phyloP scores from a whole-genome alignment of 2,329 filamentous ascomycete species.

The Polychaeton citri region DNA sequence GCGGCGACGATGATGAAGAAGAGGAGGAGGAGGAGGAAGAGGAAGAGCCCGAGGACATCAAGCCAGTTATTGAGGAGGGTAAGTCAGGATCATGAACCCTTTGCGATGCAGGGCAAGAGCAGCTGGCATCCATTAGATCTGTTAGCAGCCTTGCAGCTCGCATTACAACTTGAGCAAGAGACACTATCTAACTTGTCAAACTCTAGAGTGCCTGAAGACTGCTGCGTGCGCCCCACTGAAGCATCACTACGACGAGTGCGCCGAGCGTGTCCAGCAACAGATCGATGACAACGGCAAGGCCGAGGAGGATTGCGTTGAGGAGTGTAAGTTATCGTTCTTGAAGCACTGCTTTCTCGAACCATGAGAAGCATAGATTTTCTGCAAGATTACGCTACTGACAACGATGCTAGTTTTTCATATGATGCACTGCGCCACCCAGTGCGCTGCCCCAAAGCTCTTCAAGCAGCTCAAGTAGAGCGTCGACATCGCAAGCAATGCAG shows the following conservation, averaged over 20 bases:
- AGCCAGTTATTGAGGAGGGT: slow-evolving; percentile 88
- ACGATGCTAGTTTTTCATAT: slow-evolving; percentile 78
- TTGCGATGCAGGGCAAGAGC: not conserved
- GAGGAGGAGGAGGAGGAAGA: slow-evolving; percentile 74
- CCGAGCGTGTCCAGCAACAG: slow-evolving; percentile 72
- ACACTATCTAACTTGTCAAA: too few relatives aligned
- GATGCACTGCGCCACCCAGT: slow-evolving; percentile 83
- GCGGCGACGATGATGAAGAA: slow-evolving; percentile 54
- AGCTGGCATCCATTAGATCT: too few relatives aligned
- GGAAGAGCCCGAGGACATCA: slow-evolving; percentile 70
- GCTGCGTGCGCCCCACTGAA: slow-evolving; percentile 74
- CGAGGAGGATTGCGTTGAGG: slow-evolving; percentile 95
- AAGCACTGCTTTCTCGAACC: not conserved
- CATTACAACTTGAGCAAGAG: too few relatives aligned
- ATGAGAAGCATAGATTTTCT: not conserved
- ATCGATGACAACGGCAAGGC: slow-evolving; percentile 61
- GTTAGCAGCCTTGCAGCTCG: too few relatives aligned
- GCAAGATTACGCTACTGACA: not conserved
- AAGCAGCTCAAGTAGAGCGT: slow-evolving; percentile 73
- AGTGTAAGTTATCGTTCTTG: slow-evolving; percentile 57
- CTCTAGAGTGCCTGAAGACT: slow-evolving; percentile 75
- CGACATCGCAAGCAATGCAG: too few relatives aligned
- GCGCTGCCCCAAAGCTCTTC: slow-evolving; percentile 94
- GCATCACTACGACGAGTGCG: slow-evolving; percentile 98
- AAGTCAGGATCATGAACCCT: slow-evolving; percentile 25